Evolutionary conservation across 805 yeast genomes (phyloP).

Genomic region (Starmerella gropengiesseri): DNA sequence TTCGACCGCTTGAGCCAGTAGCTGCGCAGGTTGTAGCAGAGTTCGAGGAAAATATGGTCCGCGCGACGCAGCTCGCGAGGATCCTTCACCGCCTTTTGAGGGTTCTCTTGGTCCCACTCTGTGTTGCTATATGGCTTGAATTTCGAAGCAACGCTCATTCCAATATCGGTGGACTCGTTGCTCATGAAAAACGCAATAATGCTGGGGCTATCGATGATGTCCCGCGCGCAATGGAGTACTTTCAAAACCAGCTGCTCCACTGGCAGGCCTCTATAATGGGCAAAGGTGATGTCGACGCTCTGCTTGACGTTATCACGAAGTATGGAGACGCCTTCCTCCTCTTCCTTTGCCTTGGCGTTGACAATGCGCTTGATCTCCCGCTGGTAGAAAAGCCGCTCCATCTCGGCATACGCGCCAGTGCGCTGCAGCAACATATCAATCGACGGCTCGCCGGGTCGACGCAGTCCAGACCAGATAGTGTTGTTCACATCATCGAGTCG

Average conservation of each 20-base stretch:
- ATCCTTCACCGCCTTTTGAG: slow-evolving; percentile 51
- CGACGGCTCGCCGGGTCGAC: slow-evolving; percentile 40
- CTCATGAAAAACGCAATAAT: slow-evolving; percentile 76
- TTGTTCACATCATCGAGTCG: slow-evolving; percentile 71
- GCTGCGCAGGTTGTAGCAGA: slow-evolving; percentile 69
- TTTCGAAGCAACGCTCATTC: slow-evolving; percentile 57
- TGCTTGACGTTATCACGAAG: slow-evolving; percentile 81
- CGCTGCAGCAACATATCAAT: slow-evolving; percentile 54
- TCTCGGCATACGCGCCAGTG: slow-evolving; percentile 71
- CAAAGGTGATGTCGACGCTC: slow-evolving; percentile 89
- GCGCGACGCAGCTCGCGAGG: slow-evolving; percentile 72
- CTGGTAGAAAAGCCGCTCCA: slow-evolving; percentile 81
- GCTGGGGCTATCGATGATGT: slow-evolving; percentile 55
- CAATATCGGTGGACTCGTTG: slow-evolving; percentile 63
- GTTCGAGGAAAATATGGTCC: slow-evolving; percentile 71
- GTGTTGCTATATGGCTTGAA: slow-evolving; percentile 65
- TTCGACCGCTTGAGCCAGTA: slow-evolving; percentile 92
- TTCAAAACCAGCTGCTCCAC: slow-evolving; percentile 60
- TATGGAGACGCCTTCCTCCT: slow-evolving; percentile 49
- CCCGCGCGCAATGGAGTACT: slow-evolving; percentile 64
- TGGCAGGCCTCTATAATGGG: slow-evolving; percentile 50
- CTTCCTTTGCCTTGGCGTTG: slow-evolving; percentile 35
- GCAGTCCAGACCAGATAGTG: slow-evolving; percentile 62
- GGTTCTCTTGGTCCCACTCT: slow-evolving; percentile 40
- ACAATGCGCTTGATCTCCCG: slow-evolving; percentile 47